These are phyloP conservation scores for Crithidia brevicula DNA, from an alignment of 208 protist species.

Conservation along the genomic window DNA sequence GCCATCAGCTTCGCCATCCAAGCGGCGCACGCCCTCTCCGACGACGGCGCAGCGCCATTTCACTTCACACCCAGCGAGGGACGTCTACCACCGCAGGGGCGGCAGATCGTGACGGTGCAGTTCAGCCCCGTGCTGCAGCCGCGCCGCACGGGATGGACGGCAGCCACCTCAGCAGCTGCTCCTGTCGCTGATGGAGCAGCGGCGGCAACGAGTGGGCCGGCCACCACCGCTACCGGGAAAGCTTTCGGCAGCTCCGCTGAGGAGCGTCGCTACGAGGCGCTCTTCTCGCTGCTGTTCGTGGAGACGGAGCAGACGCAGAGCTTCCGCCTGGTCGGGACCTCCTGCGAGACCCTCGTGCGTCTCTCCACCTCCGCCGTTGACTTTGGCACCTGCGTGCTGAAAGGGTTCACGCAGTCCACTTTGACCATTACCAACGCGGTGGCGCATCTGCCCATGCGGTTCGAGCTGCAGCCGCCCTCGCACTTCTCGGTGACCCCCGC, in stretches of 20 bases:
- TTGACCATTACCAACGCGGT: slow-evolving; percentile 76
- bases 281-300: slow-evolving; percentile 84
- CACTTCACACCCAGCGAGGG: slow-evolving; percentile 74
- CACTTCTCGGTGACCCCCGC: slow-evolving; percentile 73
- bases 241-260: slow-evolving; percentile 8
- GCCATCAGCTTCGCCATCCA: slow-evolving; percentile 88
- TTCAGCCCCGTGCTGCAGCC: slow-evolving; percentile 68
- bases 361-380: slow-evolving; percentile 73
- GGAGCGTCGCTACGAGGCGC: slow-evolving; percentile 54
- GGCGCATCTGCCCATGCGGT: slow-evolving; percentile 77
- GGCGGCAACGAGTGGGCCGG: neutral
- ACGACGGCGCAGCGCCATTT: slow-evolving; percentile 68
- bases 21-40: slow-evolving; percentile 46
- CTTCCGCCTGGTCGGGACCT: slow-evolving; percentile 73
- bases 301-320: slow-evolving; percentile 87
- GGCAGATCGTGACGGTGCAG: slow-evolving; percentile 48
- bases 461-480: slow-evolving; percentile 68
- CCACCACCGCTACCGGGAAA: neutral
- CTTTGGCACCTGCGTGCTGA: slow-evolving; percentile 74
- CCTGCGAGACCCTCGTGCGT: slow-evolving; percentile 66
- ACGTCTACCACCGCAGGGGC: slow-evolving; percentile 64
- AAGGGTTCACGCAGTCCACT: slow-evolving; percentile 49
- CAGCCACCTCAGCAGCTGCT: neutral
- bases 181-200: too few relatives aligned
- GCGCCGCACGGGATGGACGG: slow-evolving; percentile 66